Evolutionary conservation across 306 rosid genomes (phyloP).

Genomic region (Vigna angularis): DNA sequence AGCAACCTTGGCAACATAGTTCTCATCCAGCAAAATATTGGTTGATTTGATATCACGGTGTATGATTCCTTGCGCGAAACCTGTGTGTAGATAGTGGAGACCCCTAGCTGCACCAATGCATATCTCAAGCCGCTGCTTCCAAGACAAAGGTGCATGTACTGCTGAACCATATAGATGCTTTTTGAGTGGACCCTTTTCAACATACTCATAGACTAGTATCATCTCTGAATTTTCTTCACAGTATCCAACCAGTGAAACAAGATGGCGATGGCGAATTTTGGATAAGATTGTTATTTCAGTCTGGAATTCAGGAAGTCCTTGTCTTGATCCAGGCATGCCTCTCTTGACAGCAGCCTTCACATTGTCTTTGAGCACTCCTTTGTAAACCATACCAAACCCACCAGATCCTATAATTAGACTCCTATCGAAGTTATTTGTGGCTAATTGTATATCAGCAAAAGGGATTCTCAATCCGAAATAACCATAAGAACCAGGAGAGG

Average conservation of each 20-base stretch:
- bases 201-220: slow-evolving; percentile 88
- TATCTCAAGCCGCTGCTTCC: slow-evolving; percentile 91
- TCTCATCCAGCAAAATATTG: slow-evolving; percentile 80
- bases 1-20: slow-evolving; percentile 85
- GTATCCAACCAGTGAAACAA: slow-evolving; percentile 84
- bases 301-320: slow-evolving; percentile 94
- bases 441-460: slow-evolving; percentile 71
- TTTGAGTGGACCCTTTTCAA: slow-evolving; percentile 85
- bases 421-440: slow-evolving; percentile 77
- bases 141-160: slow-evolving; percentile 61
- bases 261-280: slow-evolving; percentile 84
- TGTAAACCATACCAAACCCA: slow-evolving; percentile 87
- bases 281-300: slow-evolving; percentile 81
- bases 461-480: slow-evolving; percentile 69
- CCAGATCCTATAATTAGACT: slow-evolving; percentile 80
- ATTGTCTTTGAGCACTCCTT: slow-evolving; percentile 72
- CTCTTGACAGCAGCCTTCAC: slow-evolving; percentile 85
- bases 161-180: slow-evolving; percentile 74
- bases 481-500: slow-evolving; percentile 73
- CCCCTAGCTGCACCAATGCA: slow-evolving; percentile 95
- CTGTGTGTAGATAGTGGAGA: slow-evolving; percentile 93
- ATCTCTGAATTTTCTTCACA: slow-evolving; percentile 93
- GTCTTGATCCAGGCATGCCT: slow-evolving; percentile 89
- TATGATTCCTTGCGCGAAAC: slow-evolving; percentile 85
- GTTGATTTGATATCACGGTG: slow-evolving; percentile 96